Conservation (phyloP, 495 filamentous ascomycete species). For the Tuber magnatum region DNA sequence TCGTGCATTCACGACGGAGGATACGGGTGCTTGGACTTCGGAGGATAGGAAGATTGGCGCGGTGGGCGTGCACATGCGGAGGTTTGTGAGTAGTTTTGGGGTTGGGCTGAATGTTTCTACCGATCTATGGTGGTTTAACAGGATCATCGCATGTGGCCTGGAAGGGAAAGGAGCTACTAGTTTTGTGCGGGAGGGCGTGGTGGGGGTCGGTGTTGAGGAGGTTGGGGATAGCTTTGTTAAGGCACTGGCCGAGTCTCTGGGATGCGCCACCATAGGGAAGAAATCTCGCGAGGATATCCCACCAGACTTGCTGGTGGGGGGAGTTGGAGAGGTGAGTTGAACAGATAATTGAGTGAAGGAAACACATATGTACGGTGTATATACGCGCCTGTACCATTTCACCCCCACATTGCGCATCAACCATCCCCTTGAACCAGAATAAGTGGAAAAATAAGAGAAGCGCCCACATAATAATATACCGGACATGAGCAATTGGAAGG, state of each 20-base stretch:
- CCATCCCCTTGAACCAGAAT: not conserved
- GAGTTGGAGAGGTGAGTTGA: not conserved
- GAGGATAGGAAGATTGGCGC: slow-evolving; percentile 70
- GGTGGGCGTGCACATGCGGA: slow-evolving; percentile 76
- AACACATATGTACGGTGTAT: not conserved
- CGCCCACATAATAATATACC: not conserved
- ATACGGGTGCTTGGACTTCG: slow-evolving; percentile 80
- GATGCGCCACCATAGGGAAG: slow-evolving; percentile 12
- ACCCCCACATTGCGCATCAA: not conserved
- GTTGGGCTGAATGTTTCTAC: slow-evolving; percentile 74
- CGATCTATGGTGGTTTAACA: slow-evolving; percentile 60
- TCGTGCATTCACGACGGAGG: slow-evolving; percentile 53
- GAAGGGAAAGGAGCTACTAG: slow-evolving; percentile 69
- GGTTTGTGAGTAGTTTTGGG: slow-evolving; percentile 80
- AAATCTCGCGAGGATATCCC: not conserved
- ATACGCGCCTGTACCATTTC: slow-evolving; percentile 1
- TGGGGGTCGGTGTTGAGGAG: slow-evolving; percentile 26
- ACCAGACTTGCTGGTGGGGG: not conserved
- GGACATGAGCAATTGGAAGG: not conserved
- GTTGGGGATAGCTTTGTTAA: slow-evolving; percentile 31
- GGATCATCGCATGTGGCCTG: slow-evolving; percentile 83
- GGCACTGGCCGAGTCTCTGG: slow-evolving; percentile 27
- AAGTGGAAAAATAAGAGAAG: not conserved
- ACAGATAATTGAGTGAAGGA: not conserved
- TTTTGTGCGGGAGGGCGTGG: slow-evolving; percentile 43